A percentile compares a stretch with the other conserved stretches of the same genome.
Evolutionary conservation across 768 basidiomycete genomes (phyloP).

Genomic region (Cyclocybe cylindracea): DNA sequence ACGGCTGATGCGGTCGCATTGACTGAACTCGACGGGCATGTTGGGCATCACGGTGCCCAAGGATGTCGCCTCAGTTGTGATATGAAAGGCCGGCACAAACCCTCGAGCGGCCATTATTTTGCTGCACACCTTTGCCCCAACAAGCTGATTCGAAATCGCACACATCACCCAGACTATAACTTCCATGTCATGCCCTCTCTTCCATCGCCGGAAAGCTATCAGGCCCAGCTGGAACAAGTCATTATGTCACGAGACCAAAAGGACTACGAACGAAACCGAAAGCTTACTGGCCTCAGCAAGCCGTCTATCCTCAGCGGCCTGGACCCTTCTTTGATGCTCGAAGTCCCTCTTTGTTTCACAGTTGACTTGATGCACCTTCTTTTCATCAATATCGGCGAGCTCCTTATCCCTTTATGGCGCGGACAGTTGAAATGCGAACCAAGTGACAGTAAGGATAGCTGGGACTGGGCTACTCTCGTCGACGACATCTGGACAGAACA

Average conservation of each 20-base stretch:
- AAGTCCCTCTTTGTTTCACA: constrained; percentile 29
- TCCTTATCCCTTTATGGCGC: constrained; percentile 34
- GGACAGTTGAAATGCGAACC: constrained; percentile 18
- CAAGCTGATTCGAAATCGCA: too few relatives aligned
- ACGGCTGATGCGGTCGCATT: constrained; percentile 26
- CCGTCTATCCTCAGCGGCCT: too few relatives aligned
- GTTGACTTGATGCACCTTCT: constrained; percentile 41
- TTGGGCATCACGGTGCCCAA: constrained; percentile 32
- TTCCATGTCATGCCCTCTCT: too few relatives aligned
- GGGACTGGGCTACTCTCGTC: constrained; percentile 31
- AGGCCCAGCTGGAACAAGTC: too few relatives aligned
- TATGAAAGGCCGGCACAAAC: constrained; percentile 24
- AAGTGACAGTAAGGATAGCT: constrained; percentile 15
- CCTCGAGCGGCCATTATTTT: background rate
- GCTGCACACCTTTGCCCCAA: too few relatives aligned
- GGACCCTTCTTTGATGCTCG: constrained; percentile 6
- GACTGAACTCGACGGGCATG: constrained; percentile 24
- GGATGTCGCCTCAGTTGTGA: constrained; percentile 37
- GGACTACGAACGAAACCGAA: too few relatives aligned
- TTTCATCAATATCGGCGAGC: constrained; percentile 38
- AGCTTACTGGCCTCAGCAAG: too few relatives aligned
- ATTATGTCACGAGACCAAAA: too few relatives aligned
- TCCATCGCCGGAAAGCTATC: too few relatives aligned
- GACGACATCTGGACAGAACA: constrained; percentile 32
- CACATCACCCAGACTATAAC: too few relatives aligned